Percentiles rank a stretch among this genome's conserved stretches.
These are phyloP conservation scores for Boletus pseudopeckii DNA, from an alignment of 768 basidiomycete species.

Conservation along the genomic window DNA sequence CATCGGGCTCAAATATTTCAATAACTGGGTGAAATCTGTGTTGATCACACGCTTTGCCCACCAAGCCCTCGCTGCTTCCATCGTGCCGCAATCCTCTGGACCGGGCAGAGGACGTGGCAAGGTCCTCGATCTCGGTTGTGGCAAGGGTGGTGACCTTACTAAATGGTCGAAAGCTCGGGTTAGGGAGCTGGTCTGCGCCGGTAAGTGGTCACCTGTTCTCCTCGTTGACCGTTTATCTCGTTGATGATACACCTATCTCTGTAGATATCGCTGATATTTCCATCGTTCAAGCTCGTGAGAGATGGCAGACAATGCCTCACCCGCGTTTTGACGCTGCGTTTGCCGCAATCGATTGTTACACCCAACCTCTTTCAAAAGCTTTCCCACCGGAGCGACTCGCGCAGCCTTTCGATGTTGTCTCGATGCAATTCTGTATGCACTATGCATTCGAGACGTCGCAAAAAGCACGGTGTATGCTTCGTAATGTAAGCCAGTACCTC, in stretches of 20 bases:
- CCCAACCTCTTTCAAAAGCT: slow-evolving; percentile 63
- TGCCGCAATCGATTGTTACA: slow-evolving; percentile 86
- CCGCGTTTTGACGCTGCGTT: slow-evolving; percentile 76
- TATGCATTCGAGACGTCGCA: slow-evolving; percentile 93
- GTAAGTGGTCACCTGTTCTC: slow-evolving; percentile 41
- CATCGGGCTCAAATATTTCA: slow-evolving; percentile 95
- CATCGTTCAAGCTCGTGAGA: slow-evolving; percentile 77
- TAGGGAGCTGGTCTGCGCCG: slow-evolving; percentile 75
- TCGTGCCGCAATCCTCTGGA: slow-evolving; percentile 22
- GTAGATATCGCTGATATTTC: slow-evolving; percentile 89
- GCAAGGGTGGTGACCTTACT: slow-evolving; percentile 96
- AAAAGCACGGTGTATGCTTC: slow-evolving; percentile 89
- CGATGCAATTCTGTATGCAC: slow-evolving; percentile 99
- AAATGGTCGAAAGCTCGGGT: slow-evolving; percentile 93
- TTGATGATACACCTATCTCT: not conserved
- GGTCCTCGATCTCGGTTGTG: slow-evolving; percentile 95
- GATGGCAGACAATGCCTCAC: slow-evolving; percentile 53
- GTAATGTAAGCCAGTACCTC: slow-evolving; percentile 80
- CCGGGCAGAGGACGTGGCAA: slow-evolving; percentile 49
- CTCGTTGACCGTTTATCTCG: not conserved
- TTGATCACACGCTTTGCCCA: slow-evolving; percentile 88
- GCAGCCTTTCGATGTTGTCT: slow-evolving; percentile 87
- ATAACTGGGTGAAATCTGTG: slow-evolving; percentile 99
- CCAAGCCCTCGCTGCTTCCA: slow-evolving; percentile 52
- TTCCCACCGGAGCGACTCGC: slow-evolving; percentile 59